Conservation (phyloP, 2,329 filamentous ascomycete genomes). For the Alternaria metachromatica region DNA sequence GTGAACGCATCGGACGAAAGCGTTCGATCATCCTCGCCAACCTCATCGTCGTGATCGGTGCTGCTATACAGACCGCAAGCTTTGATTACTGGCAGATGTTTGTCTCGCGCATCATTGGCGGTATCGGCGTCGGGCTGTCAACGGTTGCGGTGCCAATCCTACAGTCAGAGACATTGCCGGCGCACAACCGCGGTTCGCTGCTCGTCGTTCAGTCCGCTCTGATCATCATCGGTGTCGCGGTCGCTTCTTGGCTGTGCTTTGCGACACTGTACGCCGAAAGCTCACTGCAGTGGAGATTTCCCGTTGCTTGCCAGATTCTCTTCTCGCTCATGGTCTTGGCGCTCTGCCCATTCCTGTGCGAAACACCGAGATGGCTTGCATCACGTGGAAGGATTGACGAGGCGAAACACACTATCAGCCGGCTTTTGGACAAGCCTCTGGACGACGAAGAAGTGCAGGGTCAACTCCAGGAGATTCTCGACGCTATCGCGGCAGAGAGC, state of each 20-base stretch:
- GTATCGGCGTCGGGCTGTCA: constrained; percentile 54
- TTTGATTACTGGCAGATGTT: constrained; percentile 43
- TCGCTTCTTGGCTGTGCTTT: constrained; percentile 24
- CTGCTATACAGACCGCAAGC: constrained; percentile 40
- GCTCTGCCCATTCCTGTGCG: constrained; percentile 51
- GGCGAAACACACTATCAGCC: constrained; percentile 30
- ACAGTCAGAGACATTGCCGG: constrained; percentile 49
- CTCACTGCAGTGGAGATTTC: constrained; percentile 48
- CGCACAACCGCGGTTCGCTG: constrained; percentile 22
- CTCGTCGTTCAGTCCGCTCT: constrained; percentile 21
- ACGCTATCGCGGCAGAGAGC: constrained; percentile 39
- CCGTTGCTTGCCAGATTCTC: constrained; percentile 62
- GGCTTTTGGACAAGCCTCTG: constrained; percentile 41
- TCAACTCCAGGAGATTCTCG: constrained; percentile 47
- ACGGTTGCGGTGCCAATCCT: constrained; percentile 56
- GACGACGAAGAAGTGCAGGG: constrained; percentile 42
- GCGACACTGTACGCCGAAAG: constrained; percentile 19
- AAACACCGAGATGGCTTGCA: constrained; percentile 51
- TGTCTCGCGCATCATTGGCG: constrained; percentile 49
- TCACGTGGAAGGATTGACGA: constrained; percentile 33
- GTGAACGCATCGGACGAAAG: constrained; percentile 63
- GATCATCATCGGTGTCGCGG: constrained; percentile 24
- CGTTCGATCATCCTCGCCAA: constrained; percentile 64
- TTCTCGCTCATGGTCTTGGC: constrained; percentile 62
- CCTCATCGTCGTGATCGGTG: constrained; percentile 43